Conservation (phyloP, 2,329 filamentous ascomycete species). For the Neurospora sp. region DNA sequence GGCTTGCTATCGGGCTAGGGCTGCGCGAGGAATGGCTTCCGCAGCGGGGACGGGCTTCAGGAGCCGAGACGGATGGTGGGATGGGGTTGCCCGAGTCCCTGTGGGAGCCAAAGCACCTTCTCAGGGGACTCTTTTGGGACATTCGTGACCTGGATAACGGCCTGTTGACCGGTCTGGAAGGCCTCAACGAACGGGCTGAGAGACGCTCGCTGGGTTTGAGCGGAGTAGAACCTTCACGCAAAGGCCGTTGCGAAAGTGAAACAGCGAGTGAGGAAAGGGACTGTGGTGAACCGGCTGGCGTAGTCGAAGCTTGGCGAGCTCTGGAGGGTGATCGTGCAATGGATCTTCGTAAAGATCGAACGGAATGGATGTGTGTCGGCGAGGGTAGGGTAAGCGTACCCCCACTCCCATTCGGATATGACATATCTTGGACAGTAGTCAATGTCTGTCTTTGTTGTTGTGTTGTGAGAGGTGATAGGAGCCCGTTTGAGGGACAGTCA, state of each 20-base stretch:
- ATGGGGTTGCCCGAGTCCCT: conserved; percentile 62
- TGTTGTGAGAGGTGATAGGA: neutral
- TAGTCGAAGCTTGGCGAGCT: conserved; percentile 48
- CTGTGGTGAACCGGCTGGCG: conserved; percentile 10
- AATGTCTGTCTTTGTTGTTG: neutral
- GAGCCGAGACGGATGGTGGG: conserved; percentile 37
- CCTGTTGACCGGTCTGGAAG: conserved; percentile 44
- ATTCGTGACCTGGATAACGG: conserved; percentile 54
- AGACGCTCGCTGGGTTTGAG: conserved; percentile 59
- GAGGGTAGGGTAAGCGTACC: conserved; percentile 81
- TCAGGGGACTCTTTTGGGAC: conserved; percentile 72
- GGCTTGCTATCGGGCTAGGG: neutral
- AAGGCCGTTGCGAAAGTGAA: conserved; percentile 31
- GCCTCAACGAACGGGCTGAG: conserved; percentile 51
- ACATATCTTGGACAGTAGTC: conserved; percentile 32
- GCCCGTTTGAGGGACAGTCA: neutral
- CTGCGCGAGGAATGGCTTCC: neutral
- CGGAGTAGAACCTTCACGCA: conserved; percentile 43
- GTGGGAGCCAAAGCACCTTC: conserved; percentile 63
- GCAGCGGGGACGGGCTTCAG: conserved; percentile 19
- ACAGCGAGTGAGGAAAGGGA: conserved; percentile 21
- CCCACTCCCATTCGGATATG: conserved; percentile 51
- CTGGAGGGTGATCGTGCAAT: conserved; percentile 92
- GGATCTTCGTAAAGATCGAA: conserved; percentile 76
- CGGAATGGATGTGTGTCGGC: conserved; percentile 71